Evolutionary conservation across 768 basidiomycete species (phyloP).

Genomic region (Auriculariales sp.): DNA sequence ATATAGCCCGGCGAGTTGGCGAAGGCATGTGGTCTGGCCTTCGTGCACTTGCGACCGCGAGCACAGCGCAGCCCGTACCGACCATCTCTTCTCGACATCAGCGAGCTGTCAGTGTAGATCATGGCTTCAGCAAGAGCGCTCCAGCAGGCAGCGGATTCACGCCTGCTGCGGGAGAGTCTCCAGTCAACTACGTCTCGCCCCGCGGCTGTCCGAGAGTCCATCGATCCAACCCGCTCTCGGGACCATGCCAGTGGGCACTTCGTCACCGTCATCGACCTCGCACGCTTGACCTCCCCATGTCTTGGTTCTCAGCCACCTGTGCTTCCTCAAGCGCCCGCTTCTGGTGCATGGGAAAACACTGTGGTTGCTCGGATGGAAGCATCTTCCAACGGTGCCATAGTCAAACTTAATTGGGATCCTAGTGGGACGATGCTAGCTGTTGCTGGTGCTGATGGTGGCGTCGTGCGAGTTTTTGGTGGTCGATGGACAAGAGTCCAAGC

Average conservation of each 20-base stretch:
- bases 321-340: neutral
- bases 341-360: slow-evolving; percentile 1
- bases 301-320: slow-evolving; percentile 9
- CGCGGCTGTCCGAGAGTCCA: slow-evolving; percentile 11
- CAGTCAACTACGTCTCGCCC: slow-evolving; percentile 11
- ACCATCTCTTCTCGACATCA: neutral
- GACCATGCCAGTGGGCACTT: slow-evolving; percentile 19
- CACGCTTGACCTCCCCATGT: slow-evolving; percentile 16
- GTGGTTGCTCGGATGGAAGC: slow-evolving; percentile 34
- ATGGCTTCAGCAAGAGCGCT: slow-evolving; percentile 33
- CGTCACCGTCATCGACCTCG: slow-evolving; percentile 45
- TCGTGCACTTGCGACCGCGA: slow-evolving; percentile 11
- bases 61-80: neutral
- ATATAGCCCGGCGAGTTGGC: neutral
- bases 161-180: slow-evolving; percentile 10
- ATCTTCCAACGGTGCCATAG: slow-evolving; percentile 31
- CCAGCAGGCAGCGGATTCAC: slow-evolving; percentile 25
- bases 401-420: slow-evolving; percentile 31
- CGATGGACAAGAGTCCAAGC: slow-evolving; percentile 4
- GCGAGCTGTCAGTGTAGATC: slow-evolving; percentile 12
- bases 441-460: slow-evolving; percentile 40
- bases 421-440: slow-evolving; percentile 41
- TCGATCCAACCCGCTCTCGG: slow-evolving; percentile 6
- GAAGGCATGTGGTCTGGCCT: slow-evolving; percentile 1
- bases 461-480: slow-evolving; percentile 33